These are phyloP conservation scores for Coffea humblotiana DNA, from an alignment of 305 asterid genomes.

Conservation along the genomic window DNA sequence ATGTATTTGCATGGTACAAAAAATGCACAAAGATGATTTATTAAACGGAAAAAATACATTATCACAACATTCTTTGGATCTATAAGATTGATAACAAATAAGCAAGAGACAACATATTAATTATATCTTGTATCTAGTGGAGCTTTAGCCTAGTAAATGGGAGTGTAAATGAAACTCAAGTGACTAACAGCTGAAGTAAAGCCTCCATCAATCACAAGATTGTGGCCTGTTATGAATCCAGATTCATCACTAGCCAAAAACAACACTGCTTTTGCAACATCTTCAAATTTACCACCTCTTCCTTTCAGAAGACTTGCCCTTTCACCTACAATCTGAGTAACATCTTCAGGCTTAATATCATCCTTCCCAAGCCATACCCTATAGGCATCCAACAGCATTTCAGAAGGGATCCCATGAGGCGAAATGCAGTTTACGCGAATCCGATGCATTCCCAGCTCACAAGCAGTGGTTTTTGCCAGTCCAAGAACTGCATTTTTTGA, in stretches of 20 bases:
- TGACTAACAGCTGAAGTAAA: conserved; percentile 54
- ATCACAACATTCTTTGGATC: too few species aligned
- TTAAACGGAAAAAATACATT: too few species aligned
- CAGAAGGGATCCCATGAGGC: conserved; percentile 90
- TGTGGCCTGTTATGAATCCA: conserved; percentile 80
- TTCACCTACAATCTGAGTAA: conserved; percentile 61
- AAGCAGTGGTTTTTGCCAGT: conserved; percentile 65
- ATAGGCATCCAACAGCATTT: conserved; percentile 68
- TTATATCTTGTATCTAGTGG: too few species aligned
- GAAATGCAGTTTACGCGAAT: conserved; percentile 81
- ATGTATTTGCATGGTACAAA: too few species aligned
- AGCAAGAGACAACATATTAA: too few species aligned
- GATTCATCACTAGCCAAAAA: conserved; percentile 82
- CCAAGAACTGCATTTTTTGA: conserved; percentile 82
- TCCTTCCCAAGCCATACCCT: conserved; percentile 44
- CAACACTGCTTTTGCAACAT: conserved; percentile 68
- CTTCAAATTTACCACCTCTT: conserved; percentile 66
- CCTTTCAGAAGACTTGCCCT: conserved; percentile 74
- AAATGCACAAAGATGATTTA: too few species aligned
- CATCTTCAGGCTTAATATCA: conserved; percentile 55
- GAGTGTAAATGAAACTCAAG: conserved; percentile 51
- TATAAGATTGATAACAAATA: too few species aligned
- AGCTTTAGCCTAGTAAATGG: neutral
- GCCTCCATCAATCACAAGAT: conserved; percentile 90
- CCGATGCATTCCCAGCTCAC: conserved; percentile 75